Base-by-base conservation (phyloP, 2,329 filamentous ascomycete species). In the Hypoxylon sp. region DNA sequence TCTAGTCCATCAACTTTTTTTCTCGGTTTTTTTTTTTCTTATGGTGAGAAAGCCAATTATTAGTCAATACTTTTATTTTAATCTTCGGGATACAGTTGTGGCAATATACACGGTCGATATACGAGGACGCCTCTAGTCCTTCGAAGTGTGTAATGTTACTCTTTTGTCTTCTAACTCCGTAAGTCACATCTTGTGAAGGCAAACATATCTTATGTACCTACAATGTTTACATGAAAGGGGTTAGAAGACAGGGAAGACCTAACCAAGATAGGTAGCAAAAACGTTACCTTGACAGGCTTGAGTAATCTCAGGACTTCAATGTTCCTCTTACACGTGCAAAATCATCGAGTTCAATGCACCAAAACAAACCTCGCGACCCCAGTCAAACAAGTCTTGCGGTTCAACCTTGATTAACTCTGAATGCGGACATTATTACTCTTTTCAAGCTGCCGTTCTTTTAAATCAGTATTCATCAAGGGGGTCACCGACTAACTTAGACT, bases 341-440 rank as follows among this genome's bases (percentile, higher is more conserved):
- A 26, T 52, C 17, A 52, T 14, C 54, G 11, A 39, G 26, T 46
- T 52, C 22, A 55, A 35, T 48, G 33, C 11, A 44, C 29, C 31
- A 62, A 52, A 51, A 47, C 35, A 35, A 47, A 17, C 53, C 19
- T 52, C 58, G 52, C 61, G 53, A 53, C 63, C 57, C 31, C 11
- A 42, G 14, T 51, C 46, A 31, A 55, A 37, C 63, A 37, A 57
- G 17, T 48, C 37, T 51, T 39, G 22, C 14, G 52, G 39, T 52
- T 57, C 51, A 31, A 52, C 31, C 33, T 44, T 19, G 14, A 19
- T 62, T 48, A 29, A 31, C 19, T 54, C 51, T 70, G 51, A 61
- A 71, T 62, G 59, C 59, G 63, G 68, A 66, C 66, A 63, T 37
- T 44, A 48, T 59, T 59, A 35, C 52, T 67, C 44, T 55, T 63